Conservation (phyloP, 495 filamentous ascomycete genomes). For the Neurospora sublineolata region DNA sequence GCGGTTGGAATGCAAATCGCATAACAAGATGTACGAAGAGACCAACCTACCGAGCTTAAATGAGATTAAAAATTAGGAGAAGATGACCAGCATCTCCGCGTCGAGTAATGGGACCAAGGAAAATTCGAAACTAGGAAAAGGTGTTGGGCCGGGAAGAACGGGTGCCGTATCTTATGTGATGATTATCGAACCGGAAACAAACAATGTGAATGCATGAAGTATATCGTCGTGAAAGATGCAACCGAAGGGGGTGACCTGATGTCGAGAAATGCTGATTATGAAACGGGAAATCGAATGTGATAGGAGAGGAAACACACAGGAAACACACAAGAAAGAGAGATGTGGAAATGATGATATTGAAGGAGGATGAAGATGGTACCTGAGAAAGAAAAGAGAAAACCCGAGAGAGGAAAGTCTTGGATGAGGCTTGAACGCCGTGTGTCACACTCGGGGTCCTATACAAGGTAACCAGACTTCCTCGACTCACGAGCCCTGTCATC, state of each 20-base stretch:
- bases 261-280: conserved; percentile 1
- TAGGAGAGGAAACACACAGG: conserved; percentile 1
- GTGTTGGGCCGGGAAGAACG: not conserved
- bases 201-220: not conserved
- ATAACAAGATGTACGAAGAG: not conserved
- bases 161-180: not conserved
- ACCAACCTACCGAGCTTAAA: conserved; percentile 25
- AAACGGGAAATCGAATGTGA: conserved; percentile 1
- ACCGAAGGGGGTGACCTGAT: not conserved
- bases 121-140: not conserved
- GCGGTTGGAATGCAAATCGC: conserved; percentile 1
- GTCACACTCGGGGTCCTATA: not conserved
- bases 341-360: conserved; percentile 14
- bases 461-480: not conserved
- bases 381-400: conserved; percentile 8
- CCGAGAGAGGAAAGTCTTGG: not conserved
- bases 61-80: conserved; percentile 18
- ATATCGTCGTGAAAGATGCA: not conserved
- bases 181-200: not conserved
- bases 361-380: conserved; percentile 11
- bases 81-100: conserved; percentile 31
- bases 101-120: not conserved
- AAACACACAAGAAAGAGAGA: conserved; percentile 8
- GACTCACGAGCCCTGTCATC: not conserved
- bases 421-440: not conserved